A percentile compares a stretch with the other conserved stretches of the same genome.
These are phyloP conservation scores for Mycosphaerella sp. DNA, from an alignment of 2,329 filamentous ascomycete species.

Conservation along the genomic window DNA sequence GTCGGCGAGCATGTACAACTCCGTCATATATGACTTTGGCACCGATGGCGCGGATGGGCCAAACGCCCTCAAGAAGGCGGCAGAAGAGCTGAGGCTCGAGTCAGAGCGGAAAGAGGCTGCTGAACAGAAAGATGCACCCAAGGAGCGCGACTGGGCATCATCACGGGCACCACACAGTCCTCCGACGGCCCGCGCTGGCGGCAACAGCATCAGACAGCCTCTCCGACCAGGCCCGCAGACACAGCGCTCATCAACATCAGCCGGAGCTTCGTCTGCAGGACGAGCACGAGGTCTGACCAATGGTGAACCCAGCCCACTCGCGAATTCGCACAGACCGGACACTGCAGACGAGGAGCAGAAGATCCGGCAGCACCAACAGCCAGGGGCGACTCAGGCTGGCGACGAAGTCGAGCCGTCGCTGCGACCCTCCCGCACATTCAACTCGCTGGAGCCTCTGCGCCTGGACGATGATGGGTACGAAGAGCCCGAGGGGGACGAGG, in stretches of 20 bases:
- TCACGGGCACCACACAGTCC: conserved; percentile 3
- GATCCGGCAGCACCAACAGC: background rate
- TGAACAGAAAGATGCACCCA: conserved; percentile 15
- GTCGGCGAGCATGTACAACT: conserved; percentile 62
- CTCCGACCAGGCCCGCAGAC: conserved; percentile 7
- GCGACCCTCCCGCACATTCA: conserved; percentile 24
- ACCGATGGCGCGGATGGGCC: conserved; percentile 39
- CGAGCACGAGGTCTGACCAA: conserved; percentile 24
- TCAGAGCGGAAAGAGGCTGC: conserved; percentile 6
- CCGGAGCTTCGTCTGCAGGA: conserved; percentile 11
- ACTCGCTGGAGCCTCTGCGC: conserved; percentile 22
- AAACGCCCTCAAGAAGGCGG: conserved; percentile 18
- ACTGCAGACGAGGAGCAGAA: conserved; percentile 20
- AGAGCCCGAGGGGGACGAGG: conserved; percentile 31
- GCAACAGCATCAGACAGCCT: conserved; percentile 10
- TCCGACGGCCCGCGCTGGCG: conserved; percentile 14
- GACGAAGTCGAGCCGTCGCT: conserved; percentile 10
- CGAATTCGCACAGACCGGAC: conserved; percentile 28
- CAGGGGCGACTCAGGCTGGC: conserved; percentile 1
- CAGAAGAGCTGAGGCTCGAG: conserved; percentile 12
- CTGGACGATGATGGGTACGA: conserved; percentile 32
- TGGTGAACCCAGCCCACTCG: conserved; percentile 31
- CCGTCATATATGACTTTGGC: conserved; percentile 56
- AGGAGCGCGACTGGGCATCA: conserved; percentile 28
- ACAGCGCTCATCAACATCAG: conserved; percentile 20